Evolutionary conservation across 108 stramenopile species (phyloP).

Genomic region (Cyclotella baltica): DNA sequence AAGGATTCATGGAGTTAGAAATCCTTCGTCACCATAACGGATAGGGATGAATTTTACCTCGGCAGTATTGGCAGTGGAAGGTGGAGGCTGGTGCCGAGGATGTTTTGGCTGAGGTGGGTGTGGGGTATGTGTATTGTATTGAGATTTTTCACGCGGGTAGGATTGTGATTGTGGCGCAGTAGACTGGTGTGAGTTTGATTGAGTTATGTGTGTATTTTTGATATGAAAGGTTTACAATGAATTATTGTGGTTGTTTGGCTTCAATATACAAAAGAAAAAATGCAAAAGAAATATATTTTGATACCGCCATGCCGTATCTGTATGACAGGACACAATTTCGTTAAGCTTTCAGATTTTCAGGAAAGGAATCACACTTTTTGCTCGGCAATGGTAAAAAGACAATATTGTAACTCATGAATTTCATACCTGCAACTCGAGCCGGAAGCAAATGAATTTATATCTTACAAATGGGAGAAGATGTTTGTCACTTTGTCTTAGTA

Average conservation of each 20-base stretch:
- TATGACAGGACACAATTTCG: constrained; percentile 94
- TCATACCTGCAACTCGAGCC: no score
- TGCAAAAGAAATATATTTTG: constrained; percentile 92
- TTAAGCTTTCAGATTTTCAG: constrained; percentile 90
- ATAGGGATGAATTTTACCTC: constrained; percentile 87
- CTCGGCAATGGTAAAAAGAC: no score
- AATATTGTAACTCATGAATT: not conserved
- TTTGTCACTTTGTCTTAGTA: no score
- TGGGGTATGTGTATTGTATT: constrained; percentile 95
- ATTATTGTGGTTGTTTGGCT: not conserved
- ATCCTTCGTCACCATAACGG: constrained; percentile 75
- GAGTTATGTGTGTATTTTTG: not conserved
- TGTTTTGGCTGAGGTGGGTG: constrained; percentile 90
- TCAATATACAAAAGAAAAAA: no score
- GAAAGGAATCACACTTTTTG: no score
- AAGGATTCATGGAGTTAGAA: constrained; percentile 93
- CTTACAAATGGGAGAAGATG: no score
- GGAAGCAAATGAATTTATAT: no score
- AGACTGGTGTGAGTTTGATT: constrained; percentile 68
- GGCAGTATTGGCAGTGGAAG: constrained; percentile 93
- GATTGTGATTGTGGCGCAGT: constrained; percentile 94
- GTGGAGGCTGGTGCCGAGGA: constrained; percentile 79
- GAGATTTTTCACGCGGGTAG: constrained; percentile 97
- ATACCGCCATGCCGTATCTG: constrained; percentile 90
- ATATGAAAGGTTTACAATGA: not conserved